These are phyloP conservation scores for Gryganskiella cystojenkinii DNA, from an alignment of 192 early-diverging fungal species.

Conservation along the genomic window DNA sequence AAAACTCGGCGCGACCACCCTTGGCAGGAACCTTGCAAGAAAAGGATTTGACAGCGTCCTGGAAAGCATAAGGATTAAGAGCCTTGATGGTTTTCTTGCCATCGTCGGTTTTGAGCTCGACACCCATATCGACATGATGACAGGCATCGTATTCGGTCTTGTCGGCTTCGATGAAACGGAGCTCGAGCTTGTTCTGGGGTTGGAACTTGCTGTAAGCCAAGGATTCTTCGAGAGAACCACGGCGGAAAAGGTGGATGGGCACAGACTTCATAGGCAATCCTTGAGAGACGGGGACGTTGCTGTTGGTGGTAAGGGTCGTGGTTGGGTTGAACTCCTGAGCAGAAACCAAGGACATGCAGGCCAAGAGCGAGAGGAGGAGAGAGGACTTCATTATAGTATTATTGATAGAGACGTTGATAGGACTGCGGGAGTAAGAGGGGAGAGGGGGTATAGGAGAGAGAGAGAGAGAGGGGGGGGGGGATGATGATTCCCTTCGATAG, in stretches of 20 bases:
- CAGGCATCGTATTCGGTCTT: constrained; percentile 18
- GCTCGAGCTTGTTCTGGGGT: constrained; percentile 19
- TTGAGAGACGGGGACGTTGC: too few species aligned
- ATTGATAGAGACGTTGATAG: too few species aligned
- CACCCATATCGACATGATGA: constrained; percentile 40
- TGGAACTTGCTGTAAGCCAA: constrained; percentile 16
- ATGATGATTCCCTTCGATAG: too few species aligned
- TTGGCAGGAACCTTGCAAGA: too few species aligned
- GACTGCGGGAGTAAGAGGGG: too few species aligned
- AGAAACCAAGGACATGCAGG: too few species aligned
- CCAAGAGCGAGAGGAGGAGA: too few species aligned
- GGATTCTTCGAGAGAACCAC: constrained; percentile 6
- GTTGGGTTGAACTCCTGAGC: too few species aligned
- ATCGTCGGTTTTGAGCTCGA: constrained; percentile 35
- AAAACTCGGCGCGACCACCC: constrained; percentile 3
- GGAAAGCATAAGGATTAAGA: constrained; percentile 42
- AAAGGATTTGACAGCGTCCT: constrained; percentile 24
- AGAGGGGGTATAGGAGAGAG: too few species aligned
- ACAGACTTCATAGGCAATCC: constrained; percentile 33
- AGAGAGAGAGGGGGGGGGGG: too few species aligned
- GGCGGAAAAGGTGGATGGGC: constrained; percentile 19
- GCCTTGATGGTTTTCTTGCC: constrained; percentile 19
- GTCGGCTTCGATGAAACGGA: constrained; percentile 30
- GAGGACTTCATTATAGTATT: too few species aligned
- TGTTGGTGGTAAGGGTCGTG: too few species aligned